Conservation (phyloP, 1,139 yeast species). For the Protomyces inouyei region DNA sequence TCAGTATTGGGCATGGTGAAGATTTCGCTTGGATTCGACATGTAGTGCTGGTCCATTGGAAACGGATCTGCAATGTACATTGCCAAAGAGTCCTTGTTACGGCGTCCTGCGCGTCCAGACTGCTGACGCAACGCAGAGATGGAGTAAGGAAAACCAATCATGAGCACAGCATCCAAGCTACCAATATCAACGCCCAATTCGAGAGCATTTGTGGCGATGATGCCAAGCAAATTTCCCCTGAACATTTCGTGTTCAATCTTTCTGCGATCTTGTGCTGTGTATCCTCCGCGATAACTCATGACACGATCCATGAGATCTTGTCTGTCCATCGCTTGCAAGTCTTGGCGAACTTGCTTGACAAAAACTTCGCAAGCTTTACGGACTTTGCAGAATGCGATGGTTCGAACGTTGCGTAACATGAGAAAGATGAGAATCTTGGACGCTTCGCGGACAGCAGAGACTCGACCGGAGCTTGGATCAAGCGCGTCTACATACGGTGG, state of each 20-base stretch:
- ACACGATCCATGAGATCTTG: constrained; percentile 56
- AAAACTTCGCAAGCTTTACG: constrained; percentile 79
- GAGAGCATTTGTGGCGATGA: constrained; percentile 89
- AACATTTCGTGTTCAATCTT: constrained; percentile 87
- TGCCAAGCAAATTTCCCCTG: constrained; percentile 73
- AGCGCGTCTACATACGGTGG: constrained; percentile 63
- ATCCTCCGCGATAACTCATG: constrained; percentile 94
- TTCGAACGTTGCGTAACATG: constrained; percentile 60
- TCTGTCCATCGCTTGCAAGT: constrained; percentile 37
- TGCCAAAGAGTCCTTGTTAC: constrained; percentile 70
- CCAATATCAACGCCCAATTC: constrained; percentile 96
- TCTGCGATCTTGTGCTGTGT: constrained; percentile 77
- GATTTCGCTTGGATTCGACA: constrained; percentile 64
- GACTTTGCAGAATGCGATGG: constrained; percentile 85
- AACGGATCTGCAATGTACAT: constrained; percentile 76
- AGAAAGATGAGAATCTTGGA: constrained; percentile 66
- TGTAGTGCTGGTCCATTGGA: constrained; percentile 81
- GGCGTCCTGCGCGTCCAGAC: constrained; percentile 92
- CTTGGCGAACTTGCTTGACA: constrained; percentile 61
- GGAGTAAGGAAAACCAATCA: constrained; percentile 88
- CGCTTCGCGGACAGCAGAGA: constrained; percentile 67
- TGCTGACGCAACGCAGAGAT: constrained; percentile 88
- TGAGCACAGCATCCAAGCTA: constrained; percentile 78
- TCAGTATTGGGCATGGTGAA: constrained; percentile 44
- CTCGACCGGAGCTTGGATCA: constrained; percentile 59